A percentile compares a stretch with the other conserved stretches of the same genome.
Conservation (phyloP, 164 flowering plant species). For the Brasenia schreberi region DNA sequence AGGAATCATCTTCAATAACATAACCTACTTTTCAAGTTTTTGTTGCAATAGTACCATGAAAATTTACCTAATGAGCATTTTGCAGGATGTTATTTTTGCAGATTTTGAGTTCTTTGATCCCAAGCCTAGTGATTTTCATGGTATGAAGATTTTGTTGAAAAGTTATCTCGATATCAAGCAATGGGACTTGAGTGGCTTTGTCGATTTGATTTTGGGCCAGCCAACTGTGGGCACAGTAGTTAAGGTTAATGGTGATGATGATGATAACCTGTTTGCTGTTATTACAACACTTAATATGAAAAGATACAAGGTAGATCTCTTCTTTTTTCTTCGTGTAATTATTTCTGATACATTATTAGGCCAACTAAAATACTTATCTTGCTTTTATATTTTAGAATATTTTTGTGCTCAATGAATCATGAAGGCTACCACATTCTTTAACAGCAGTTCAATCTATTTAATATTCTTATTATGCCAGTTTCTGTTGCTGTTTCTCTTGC, state of each 20-base stretch:
- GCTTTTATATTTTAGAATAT: background rate
- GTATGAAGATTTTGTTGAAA: conserved; percentile 73
- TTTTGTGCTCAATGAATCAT: background rate
- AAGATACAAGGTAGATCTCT: conserved; percentile 55
- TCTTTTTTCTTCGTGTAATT: background rate
- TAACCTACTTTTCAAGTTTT: too few relatives aligned
- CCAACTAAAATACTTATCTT: background rate
- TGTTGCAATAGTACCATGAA: background rate
- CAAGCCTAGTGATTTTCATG: conserved; percentile 74
- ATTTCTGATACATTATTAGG: background rate
- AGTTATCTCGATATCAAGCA: conserved; percentile 50
- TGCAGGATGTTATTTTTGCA: conserved; percentile 63
- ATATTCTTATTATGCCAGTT: too few relatives aligned
- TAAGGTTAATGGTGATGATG: conserved; percentile 72
- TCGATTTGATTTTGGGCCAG: conserved; percentile 79
- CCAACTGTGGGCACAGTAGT: conserved; percentile 94
- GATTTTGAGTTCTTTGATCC: conserved; percentile 94
- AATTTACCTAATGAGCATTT: background rate
- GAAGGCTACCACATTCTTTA: too few relatives aligned
- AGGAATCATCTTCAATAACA: too few relatives aligned
- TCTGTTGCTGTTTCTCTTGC: too few relatives aligned
- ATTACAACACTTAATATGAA: conserved; percentile 62
- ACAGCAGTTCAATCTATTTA: too few relatives aligned
- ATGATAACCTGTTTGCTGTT: conserved; percentile 46
- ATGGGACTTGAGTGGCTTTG: conserved; percentile 88